Base-by-base conservation (phyloP, 2,329 filamentous ascomycete species). In the Apiospora malaysiana region DNA sequence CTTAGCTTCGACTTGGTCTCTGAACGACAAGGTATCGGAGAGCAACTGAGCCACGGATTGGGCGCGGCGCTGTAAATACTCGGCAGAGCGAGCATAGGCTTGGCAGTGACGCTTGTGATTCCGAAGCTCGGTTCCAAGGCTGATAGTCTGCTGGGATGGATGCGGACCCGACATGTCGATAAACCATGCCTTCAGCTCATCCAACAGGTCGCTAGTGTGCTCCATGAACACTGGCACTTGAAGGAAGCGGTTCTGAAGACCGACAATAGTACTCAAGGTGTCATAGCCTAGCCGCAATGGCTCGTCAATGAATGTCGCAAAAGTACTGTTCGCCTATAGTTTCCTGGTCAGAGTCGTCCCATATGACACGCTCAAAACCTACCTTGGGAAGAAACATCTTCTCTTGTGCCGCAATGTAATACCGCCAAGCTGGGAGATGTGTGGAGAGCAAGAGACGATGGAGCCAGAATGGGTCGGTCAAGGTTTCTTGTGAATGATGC, bases 1-100 rank as follows among this genome's bases (percentile, higher is more conserved):
- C 69, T 78, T 79, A n/a, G 78, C 75, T 46, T 78, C 74, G 7
- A 77, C 72, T 68, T 79, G 78, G 69, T 80, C 78, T 43, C 76
- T 75, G 42, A 78, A 77, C 0, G 76, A 77, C 45, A 79, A 71
- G 2, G 77, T 79, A 25, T 78, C 74, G 1, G 77, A 71, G 25
- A 79, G 69, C 1, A 80, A 75, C 40, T 77, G 76, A 3, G 76
- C 72, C 0, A 78, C 77, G 0, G 74, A 73, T 46, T 77, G 75
- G 0, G 75, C 73, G n/a, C 78, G 75, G 12, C 75, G 70, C 27
- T 76, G 75, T 3, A 79, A 69, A 49, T 77, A 74, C 1, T 68
- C 67, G 14, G 78, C 75, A 1, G 76, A 75, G 2, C 75, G 76
- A 40, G 68, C 68, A 67, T 74, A 75, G 4, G 71, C 71, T 14